Evolutionary conservation across 495 filamentous ascomycete species (phyloP).

Genomic region (Staphylotrichum longicolle): DNA sequence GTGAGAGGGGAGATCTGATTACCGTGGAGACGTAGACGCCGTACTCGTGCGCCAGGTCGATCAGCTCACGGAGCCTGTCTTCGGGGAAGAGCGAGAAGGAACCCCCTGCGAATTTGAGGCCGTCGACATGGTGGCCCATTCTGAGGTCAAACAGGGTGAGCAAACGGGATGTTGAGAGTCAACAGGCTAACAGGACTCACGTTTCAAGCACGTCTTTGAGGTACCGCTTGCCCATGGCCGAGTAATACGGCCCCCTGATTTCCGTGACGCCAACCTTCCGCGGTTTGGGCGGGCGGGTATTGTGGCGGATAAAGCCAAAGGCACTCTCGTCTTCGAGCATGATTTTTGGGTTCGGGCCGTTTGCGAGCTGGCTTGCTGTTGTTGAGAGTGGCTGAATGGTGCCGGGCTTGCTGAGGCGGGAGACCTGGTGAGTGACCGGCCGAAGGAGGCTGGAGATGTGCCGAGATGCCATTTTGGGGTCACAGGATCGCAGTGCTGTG

Average conservation of each 20-base stretch:
- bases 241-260: constrained; percentile 58
- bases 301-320: constrained; percentile 56
- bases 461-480: not conserved
- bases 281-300: constrained; percentile 51
- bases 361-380: not conserved
- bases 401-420: not conserved
- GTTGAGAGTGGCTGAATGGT: constrained; percentile 1
- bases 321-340: constrained; percentile 52
- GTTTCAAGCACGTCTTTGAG: constrained; percentile 54
- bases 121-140: constrained; percentile 56
- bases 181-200: not conserved
- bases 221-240: constrained; percentile 53
- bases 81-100: constrained; percentile 56
- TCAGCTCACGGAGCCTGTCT: constrained; percentile 47
- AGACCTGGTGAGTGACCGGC: not conserved
- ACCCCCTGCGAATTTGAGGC: constrained; percentile 58
- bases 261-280: constrained; percentile 52
- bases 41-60: constrained; percentile 54
- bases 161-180: not conserved
- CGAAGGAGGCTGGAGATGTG: not conserved
- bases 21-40: constrained; percentile 54
- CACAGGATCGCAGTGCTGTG: not conserved
- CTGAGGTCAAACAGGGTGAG: not conserved
- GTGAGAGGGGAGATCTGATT: too few species aligned
- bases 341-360: constrained; percentile 5